Evolutionary conservation across 1,139 yeast species (phyloP), one percentile per base, ranked within the genome.

Genomic region (Arxiozyma telluris): DNA sequence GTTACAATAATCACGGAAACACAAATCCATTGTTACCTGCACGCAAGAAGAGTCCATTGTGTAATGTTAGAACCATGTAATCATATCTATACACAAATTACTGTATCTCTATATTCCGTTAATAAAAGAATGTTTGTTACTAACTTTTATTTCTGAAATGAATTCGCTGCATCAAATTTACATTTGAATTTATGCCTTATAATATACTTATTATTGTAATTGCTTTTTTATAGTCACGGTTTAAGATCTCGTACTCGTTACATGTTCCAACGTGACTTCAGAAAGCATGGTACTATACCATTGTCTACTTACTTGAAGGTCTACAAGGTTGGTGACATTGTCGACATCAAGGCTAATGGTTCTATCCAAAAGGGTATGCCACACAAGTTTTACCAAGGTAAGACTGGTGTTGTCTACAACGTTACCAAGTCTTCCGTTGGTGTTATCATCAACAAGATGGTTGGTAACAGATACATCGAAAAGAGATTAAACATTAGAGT

Each of bases 231-330:
- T 71, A 86, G 94, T 80, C 97, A 89, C 83, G 98, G 98, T 86
- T 90, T 88, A 86, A 90, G 98, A 91, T 89, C 97, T 73, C 95
- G 98, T 84, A 93, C 98, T 82, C 96, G 98, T 82, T 93, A 93
- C 93, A 94, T 95, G 81, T 93, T 93, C 94, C 89, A 90, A 80
- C 94, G 98, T 82, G 98, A 91, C 85, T 91, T 86, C 89, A 89
- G 87, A 84, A 90, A 89, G 83, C 95, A 91, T 80, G 98, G 98
- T 79, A 78, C 85, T 72, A 83, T 90, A 75, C 84, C 96, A 66
- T 81, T 93, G 82, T 87, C 97, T 69, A 88, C 96, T 75, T 93
- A 91, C 94, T 80, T 93, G 83, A 90, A 88, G 87, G 80, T 83
- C 75, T 93, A 93, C 96, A 89, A 83, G 80, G 97, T 93, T 71